Evolutionary conservation across 176 grass and related monocot species (phyloP).

Genomic region (Musa schizocarpa): DNA sequence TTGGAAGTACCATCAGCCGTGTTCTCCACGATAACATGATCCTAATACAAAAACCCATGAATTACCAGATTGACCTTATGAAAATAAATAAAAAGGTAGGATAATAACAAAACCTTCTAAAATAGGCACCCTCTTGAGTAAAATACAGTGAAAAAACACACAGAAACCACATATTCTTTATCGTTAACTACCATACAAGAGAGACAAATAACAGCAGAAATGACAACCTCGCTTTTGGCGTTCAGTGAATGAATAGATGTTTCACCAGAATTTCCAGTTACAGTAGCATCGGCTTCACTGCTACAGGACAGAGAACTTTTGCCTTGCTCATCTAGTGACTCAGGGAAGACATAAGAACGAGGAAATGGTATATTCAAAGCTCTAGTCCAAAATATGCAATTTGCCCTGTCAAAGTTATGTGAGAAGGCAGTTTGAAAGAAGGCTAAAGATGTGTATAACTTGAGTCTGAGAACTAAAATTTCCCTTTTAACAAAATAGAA

Average conservation of each 20-base stretch:
- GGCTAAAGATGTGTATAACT: not conserved
- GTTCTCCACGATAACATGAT: constrained; percentile 28
- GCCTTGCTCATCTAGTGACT: constrained; percentile 24
- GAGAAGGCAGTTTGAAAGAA: not conserved
- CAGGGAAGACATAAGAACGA: constrained; percentile 63
- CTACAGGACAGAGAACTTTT: not conserved
- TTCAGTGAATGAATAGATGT: constrained; percentile 4
- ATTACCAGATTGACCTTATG: not conserved
- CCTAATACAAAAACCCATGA: constrained; percentile 31
- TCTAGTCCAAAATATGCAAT: constrained; percentile 91
- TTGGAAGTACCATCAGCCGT: constrained; percentile 23
- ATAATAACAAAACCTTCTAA: not conserved
- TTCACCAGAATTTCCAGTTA: constrained; percentile 23
- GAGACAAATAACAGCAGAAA: not conserved
- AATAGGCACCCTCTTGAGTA: not conserved
- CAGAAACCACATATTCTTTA: not conserved
- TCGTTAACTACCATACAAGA: not conserved
- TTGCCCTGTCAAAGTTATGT: constrained; percentile 52
- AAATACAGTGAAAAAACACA: not conserved
- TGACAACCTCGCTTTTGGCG: constrained; percentile 21
- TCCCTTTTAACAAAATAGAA: too few species aligned
- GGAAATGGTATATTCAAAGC: constrained; percentile 81
- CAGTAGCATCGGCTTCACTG: constrained; percentile 5
- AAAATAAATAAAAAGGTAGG: not conserved
- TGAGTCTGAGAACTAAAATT: not conserved